phyloP scores from a whole-genome alignment of 345 rosid species.

The Gossypium herbaceum region DNA sequence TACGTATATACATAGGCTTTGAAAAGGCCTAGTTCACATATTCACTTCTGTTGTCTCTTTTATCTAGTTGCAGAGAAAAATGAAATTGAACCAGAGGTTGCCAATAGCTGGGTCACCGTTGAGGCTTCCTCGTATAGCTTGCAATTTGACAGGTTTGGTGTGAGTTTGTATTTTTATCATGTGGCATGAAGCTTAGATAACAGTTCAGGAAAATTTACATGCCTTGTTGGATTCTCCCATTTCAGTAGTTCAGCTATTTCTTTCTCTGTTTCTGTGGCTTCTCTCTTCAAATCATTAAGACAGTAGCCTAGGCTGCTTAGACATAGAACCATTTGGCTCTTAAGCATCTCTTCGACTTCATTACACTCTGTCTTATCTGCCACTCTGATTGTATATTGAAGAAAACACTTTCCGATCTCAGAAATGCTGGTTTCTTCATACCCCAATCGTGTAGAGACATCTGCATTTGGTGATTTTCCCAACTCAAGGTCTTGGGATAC shows the following conservation, averaged over 20 bases:
- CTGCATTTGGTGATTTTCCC: constrained; percentile 36
- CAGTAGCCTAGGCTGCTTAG: constrained; percentile 51
- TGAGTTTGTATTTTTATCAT: not conserved
- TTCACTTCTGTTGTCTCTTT: not conserved
- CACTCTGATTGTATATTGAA: constrained; percentile 32
- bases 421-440: constrained; percentile 32
- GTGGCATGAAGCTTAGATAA: constrained; percentile 19
- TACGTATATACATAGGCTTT: not conserved
- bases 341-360: constrained; percentile 36
- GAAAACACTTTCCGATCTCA: constrained; percentile 33
- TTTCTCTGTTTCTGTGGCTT: constrained; percentile 44
- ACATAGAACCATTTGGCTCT: constrained; percentile 36
- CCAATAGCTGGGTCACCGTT: not conserved
- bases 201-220: constrained; percentile 25
- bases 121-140: not conserved
- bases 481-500: constrained; percentile 42
- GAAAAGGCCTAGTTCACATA: not conserved
- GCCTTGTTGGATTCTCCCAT: constrained; percentile 40
- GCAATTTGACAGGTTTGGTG: not conserved
- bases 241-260: constrained; percentile 37
- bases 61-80: not conserved
- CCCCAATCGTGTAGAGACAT: constrained; percentile 15
- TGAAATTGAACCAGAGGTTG: not conserved
- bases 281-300: constrained; percentile 46
- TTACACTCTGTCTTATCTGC: constrained; percentile 21